These are phyloP conservation scores for Herpotrichia juniperi DNA, from an alignment of 2,329 filamentous ascomycete genomes.

Conservation along the genomic window DNA sequence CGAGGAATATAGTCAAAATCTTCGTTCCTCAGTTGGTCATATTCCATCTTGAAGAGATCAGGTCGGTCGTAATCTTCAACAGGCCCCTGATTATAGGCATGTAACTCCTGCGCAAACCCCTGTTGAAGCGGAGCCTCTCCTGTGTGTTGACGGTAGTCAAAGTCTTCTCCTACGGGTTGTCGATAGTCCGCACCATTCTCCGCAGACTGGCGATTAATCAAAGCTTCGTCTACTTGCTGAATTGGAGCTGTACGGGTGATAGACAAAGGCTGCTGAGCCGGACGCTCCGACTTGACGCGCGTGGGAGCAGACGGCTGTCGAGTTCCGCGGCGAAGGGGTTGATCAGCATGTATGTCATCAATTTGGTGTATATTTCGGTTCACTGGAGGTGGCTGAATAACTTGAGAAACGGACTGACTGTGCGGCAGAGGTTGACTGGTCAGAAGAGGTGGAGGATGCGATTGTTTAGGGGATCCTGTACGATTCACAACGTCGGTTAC, in stretches of 20 bases:
- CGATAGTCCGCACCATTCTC: background rate
- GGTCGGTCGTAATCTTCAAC: constrained; percentile 54
- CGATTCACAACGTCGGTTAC: background rate
- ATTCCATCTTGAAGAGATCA: constrained; percentile 53
- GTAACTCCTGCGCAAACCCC: constrained; percentile 11
- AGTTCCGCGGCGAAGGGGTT: background rate
- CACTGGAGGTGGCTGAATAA: background rate
- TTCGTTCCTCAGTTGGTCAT: constrained; percentile 56
- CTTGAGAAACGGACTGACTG: background rate
- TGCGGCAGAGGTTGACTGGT: background rate
- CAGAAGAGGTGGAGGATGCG: background rate
- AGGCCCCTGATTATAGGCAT: background rate
- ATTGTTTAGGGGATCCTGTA: background rate
- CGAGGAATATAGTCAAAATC: constrained; percentile 53
- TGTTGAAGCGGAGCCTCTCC: background rate
- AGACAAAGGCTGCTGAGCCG: background rate
- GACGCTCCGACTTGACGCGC: background rate
- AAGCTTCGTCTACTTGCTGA: background rate
- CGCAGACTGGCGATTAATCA: background rate
- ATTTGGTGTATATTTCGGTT: background rate
- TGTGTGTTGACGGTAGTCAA: background rate
- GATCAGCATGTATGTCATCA: background rate
- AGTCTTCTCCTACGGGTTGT: background rate
- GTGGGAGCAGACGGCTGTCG: background rate
- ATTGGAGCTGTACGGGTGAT: background rate